Base-by-base conservation (phyloP, 2,329 filamentous ascomycete species). In the Aspergillus tubingensis region DNA sequence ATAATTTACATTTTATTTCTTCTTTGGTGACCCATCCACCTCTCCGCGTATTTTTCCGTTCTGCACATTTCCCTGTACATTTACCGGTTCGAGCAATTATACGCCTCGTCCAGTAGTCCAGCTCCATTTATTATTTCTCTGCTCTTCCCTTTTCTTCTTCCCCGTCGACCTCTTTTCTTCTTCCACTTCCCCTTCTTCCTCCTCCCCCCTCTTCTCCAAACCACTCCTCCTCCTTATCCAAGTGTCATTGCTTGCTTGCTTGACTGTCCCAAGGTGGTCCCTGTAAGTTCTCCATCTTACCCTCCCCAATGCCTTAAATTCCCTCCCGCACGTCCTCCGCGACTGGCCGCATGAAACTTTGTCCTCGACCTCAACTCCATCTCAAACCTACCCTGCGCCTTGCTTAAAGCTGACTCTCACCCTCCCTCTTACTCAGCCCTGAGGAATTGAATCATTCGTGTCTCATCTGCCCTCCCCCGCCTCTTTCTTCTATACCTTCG, bases 151-250 rank as follows among this genome's bases (percentile, higher is more conserved):
- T 41, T 25, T 39, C 53, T 32, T 25, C 21, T 32, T 47, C 41
- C n/a, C 30, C 23, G 15, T 51, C 59, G 47, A 50, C 49, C 49
- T 48, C 48, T 58, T 57, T 41, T 49, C 48, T 54, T 57, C 50
- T 43, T 51, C 51, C 27, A 30, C 27, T 57, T 56, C 17, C 39
- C 23, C n/a, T n/a, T 36, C 32, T n/a, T 36, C 32, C 51, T 36
- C 32, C 51, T 32, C 23, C 39, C 39, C 53, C 43, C 30, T 39
- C 27, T 58, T 32, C 36, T 19, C 39, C 32, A 36, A 36, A 36
- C 32, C 32, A 36, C 32, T 13, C 13, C 10, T 36, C 32, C 32
- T 36, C 32, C 32, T 36, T 38, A n/a, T 30, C 8, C 36, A 23
- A 30, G 36, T 57, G 5, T n/a, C 25, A 49, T 43, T 57, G 25